Evolutionary conservation across 2,329 filamentous ascomycete species (phyloP), one percentile per base, ranked within the genome.

Genomic region (Saccharata proteae): DNA sequence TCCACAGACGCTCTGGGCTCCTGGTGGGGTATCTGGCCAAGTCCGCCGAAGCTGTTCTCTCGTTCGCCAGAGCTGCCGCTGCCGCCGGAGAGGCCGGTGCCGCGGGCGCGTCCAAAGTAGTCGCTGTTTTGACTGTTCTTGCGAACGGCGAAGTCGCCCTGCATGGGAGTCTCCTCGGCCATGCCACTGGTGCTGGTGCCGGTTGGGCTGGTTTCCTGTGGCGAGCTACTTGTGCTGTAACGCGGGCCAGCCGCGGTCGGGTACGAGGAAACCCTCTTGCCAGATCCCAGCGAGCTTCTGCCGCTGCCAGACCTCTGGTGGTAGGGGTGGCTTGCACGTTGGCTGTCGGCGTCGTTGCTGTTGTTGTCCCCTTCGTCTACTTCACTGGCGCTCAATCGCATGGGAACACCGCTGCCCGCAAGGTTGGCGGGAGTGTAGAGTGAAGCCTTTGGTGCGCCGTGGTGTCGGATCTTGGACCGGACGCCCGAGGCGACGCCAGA

Each of bases 361-460:
- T 84, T 81, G 49, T 77, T 83, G 45, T 86, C 83, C 42, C 78
- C 85, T 42, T 82, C 84, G 46, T 93, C 85, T 10, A 96, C 82
- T 55, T 98, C 90, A 30, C 82, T 92, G n/a, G 90, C 88, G 52
- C 83, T 93, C 39, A 98, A 66, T 25, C 90, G 77, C 57, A 94
- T 74, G 2, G 90, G 90, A 22, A 96, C 86, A 33, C 84, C 85
- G 23, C 77, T 80, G 38, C 83, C 80, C 35, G 71, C 64, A 33
- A 77, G 58, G 37, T 88, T 86, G 35, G 77, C 79, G 3, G 81
- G 78, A 7, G 77, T 76, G 53, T 92, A 93, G 22, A 82, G 77
- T 6, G 81, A 74, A 4, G 83, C 72, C 24, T 76, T 80, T 6
- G 76, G 77, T 51, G 88, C 85, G 40, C 80, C 79, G 52, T 88